These are phyloP conservation scores for Chlamydomonas reinhardtii DNA, from an alignment of 163 green algal genomes.

Conservation along the genomic window DNA sequence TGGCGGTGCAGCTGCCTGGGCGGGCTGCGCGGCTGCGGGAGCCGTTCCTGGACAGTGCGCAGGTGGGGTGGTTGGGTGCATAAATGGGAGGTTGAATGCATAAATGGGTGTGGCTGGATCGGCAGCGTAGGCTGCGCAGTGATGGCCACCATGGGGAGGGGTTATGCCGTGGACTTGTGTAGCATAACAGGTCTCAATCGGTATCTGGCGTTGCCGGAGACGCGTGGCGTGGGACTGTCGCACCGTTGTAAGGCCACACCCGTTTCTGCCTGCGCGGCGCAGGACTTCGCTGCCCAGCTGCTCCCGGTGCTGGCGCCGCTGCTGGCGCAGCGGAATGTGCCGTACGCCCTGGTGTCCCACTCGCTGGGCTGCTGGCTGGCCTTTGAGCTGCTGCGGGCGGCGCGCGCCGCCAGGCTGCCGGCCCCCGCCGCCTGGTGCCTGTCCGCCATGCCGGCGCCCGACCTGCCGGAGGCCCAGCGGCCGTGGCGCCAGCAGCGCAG, in stretches of 20 bases:
- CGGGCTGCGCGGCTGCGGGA: constrained; percentile 73
- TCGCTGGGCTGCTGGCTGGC: constrained; percentile 83
- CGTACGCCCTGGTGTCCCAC: constrained; percentile 21
- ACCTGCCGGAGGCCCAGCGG: constrained; percentile 71
- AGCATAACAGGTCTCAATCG: too few relatives aligned
- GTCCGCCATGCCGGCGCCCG: constrained; percentile 86
- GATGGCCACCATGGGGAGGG: too few relatives aligned
- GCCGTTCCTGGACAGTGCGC: constrained; percentile 51
- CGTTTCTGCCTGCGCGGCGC: neutral
- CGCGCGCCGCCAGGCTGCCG: constrained; percentile 60
- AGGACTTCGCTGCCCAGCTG: neutral
- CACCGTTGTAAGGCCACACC: too few relatives aligned
- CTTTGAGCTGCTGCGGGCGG: constrained; percentile 79
- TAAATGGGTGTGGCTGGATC: too few relatives aligned
- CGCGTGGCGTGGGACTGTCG: too few relatives aligned
- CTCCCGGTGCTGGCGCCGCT: constrained; percentile 12
- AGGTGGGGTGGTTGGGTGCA: constrained; percentile 1
- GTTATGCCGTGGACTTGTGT: too few relatives aligned
- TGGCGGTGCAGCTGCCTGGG: constrained; percentile 87
- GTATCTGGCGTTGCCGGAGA: too few relatives aligned
- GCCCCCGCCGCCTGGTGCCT: constrained; percentile 75
- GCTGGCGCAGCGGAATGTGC: constrained; percentile 10
- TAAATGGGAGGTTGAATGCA: too few relatives aligned
- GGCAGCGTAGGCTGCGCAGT: too few relatives aligned
- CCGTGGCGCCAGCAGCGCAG: constrained; percentile 84